These are phyloP conservation scores for Pestalotiopsis sp. DNA, from an alignment of 2,329 filamentous ascomycete species.

Conservation along the genomic window DNA sequence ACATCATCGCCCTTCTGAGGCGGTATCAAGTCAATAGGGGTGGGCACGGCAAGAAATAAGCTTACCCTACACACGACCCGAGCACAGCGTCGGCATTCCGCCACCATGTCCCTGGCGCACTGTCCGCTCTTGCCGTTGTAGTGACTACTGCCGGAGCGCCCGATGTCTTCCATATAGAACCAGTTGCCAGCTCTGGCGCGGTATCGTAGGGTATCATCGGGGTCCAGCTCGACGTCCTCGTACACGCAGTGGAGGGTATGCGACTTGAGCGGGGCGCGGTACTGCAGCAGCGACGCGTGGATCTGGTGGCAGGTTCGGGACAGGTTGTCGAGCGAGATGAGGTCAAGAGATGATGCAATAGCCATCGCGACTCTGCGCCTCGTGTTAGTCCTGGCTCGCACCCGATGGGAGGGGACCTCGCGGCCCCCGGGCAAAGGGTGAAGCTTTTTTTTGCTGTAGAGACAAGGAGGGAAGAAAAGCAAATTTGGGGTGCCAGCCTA, in stretches of 20 bases:
- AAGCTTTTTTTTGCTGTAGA: constrained; percentile 8
- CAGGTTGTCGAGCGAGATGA: constrained; percentile 84
- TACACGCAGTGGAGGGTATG: constrained; percentile 81
- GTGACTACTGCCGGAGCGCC: constrained; percentile 48
- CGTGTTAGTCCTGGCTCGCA: constrained; percentile 20
- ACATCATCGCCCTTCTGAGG: background rate
- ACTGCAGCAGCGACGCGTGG: constrained; percentile 76
- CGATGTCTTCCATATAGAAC: constrained; percentile 60
- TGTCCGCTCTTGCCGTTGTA: constrained; percentile 70
- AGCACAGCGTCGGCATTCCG: constrained; percentile 77
- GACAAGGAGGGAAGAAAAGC: constrained; percentile 25
- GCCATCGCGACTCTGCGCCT: constrained; percentile 70
- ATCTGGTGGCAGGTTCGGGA: constrained; percentile 82
- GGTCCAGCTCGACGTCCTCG: constrained; percentile 60
- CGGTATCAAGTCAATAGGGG: constrained; percentile 4
- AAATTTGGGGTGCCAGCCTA: constrained; percentile 47
- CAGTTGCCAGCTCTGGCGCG: constrained; percentile 60
- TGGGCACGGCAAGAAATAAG: background rate
- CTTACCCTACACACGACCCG: constrained; percentile 80
- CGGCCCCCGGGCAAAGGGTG: background rate
- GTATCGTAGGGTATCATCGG: constrained; percentile 59
- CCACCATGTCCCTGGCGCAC: constrained; percentile 88
- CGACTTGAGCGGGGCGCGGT: constrained; percentile 71
- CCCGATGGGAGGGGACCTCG: background rate
- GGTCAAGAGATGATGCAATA: constrained; percentile 77